Conservation (phyloP, 2,329 filamentous ascomycete species). For the Penicillium hesseltinei region DNA sequence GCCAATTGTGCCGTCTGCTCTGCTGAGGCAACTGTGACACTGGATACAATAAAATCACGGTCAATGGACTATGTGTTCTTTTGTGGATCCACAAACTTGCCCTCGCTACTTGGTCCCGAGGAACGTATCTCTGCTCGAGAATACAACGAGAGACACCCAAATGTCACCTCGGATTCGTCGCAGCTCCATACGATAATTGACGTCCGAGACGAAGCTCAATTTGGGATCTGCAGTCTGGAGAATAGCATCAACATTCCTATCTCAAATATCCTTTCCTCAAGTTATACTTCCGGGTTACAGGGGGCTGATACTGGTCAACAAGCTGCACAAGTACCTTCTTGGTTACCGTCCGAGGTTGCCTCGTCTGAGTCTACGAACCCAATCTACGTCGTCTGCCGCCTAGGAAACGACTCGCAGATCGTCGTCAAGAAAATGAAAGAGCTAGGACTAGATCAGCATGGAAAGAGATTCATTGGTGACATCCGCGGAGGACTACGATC, state of each 20-base stretch:
- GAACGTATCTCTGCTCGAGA: slow-evolving; percentile 67
- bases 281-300: neutral
- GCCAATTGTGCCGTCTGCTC: slow-evolving; percentile 76
- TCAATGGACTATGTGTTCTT: slow-evolving; percentile 82
- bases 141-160: slow-evolving; percentile 46
- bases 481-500: slow-evolving; percentile 44
- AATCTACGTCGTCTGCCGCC: slow-evolving; percentile 48
- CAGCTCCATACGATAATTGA: slow-evolving; percentile 66
- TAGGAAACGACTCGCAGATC: slow-evolving; percentile 51
- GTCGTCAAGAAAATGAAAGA: slow-evolving; percentile 45
- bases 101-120: slow-evolving; percentile 57
- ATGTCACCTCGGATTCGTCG: neutral
- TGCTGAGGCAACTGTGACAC: slow-evolving; percentile 59
- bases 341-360: slow-evolving; percentile 29
- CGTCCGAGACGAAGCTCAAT: slow-evolving; percentile 81
- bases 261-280: slow-evolving; percentile 39
- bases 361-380: slow-evolving; percentile 26
- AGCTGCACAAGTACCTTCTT: slow-evolving; percentile 20
- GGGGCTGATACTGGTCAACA: neutral
- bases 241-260: slow-evolving; percentile 65
- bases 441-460: slow-evolving; percentile 34
- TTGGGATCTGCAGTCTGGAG: slow-evolving; percentile 71
- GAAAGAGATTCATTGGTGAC: slow-evolving; percentile 39
- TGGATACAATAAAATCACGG: slow-evolving; percentile 61
- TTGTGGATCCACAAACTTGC: slow-evolving; percentile 64